Percentiles rank a stretch among this genome's conserved stretches.
phyloP scores from a whole-genome alignment of 2,329 filamentous ascomycete genomes.

The Aspergillus tubingensis region DNA sequence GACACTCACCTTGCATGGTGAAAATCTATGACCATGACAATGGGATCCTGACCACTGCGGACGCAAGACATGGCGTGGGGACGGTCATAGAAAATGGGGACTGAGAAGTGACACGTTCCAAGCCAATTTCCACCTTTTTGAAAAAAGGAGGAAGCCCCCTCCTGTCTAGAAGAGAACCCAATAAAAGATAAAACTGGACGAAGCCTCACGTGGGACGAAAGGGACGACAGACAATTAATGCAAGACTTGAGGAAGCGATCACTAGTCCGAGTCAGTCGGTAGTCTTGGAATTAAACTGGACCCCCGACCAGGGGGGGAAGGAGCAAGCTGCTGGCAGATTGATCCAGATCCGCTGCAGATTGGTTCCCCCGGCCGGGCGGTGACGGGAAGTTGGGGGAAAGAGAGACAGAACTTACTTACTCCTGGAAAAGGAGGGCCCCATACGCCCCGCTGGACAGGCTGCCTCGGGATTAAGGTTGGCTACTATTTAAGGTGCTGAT shows the following conservation, averaged over 20 bases:
- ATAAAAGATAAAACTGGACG: not conserved
- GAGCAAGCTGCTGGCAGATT: not conserved
- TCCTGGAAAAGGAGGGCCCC: not conserved
- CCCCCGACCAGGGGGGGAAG: not conserved
- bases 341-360: conserved; percentile 1
- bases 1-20: conserved; percentile 65
- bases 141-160: conserved; percentile 13
- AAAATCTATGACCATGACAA: conserved; percentile 80
- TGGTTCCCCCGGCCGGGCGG: conserved; percentile 23
- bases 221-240: not conserved
- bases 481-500: not conserved
- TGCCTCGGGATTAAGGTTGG: not conserved
- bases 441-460: not conserved
- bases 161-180: conserved; percentile 6
- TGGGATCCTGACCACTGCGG: conserved; percentile 58
- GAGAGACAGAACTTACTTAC: not conserved
- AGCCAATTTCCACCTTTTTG: conserved; percentile 12
- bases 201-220: conserved; percentile 7
- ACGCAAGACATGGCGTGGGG: conserved; percentile 30
- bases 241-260: not conserved
- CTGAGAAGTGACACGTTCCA: conserved; percentile 17
- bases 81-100: conserved; percentile 15
- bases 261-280: conserved; percentile 20
- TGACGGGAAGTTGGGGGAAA: conserved; percentile 13
- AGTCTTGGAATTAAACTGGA: conserved; percentile 6